These are phyloP conservation scores for Yarrowia keelungensis DNA, from an alignment of 805 yeast species.

Conservation along the genomic window DNA sequence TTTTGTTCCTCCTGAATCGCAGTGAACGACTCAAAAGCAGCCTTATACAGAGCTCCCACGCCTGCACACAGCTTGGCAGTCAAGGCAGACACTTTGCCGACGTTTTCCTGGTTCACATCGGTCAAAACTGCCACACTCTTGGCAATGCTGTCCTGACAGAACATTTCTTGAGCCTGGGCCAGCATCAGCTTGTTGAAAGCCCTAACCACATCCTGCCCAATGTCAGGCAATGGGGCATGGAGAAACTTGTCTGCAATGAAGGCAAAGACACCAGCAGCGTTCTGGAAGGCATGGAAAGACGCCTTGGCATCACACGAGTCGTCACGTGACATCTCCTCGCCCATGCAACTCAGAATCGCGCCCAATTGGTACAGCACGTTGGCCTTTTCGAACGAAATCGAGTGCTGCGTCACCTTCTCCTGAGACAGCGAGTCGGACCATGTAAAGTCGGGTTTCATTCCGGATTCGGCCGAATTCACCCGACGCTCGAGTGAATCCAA, in stretches of 20 bases:
- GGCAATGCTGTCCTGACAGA: slow-evolving; percentile 52
- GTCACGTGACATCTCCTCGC: slow-evolving; percentile 43
- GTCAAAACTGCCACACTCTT: slow-evolving; percentile 50
- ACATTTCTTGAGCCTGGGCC: slow-evolving; percentile 90
- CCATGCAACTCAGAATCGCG: slow-evolving; percentile 61
- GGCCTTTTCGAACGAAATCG: slow-evolving; percentile 90
- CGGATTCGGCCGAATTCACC: slow-evolving; percentile 66
- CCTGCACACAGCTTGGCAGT: slow-evolving; percentile 77
- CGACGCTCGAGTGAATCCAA: slow-evolving; percentile 80
- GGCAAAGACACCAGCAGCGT: slow-evolving; percentile 77
- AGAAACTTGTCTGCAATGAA: slow-evolving; percentile 80
- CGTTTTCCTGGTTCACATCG: slow-evolving; percentile 24
- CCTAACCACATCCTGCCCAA: slow-evolving; percentile 69
- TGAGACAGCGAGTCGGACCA: slow-evolving; percentile 79
- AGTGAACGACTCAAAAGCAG: slow-evolving; percentile 56
- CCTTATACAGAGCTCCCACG: slow-evolving; percentile 61
- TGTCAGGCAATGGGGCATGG: slow-evolving; percentile 86
- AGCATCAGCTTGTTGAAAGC: slow-evolving; percentile 71
- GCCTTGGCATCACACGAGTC: slow-evolving; percentile 58
- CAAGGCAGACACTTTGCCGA: slow-evolving; percentile 57
- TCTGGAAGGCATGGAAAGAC: slow-evolving; percentile 68
- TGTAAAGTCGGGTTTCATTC: slow-evolving; percentile 66
- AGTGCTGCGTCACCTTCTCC: slow-evolving; percentile 63
- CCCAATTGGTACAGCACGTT: slow-evolving; percentile 80
- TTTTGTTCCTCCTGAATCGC: slow-evolving; percentile 47